Evolutionary conservation across 495 filamentous ascomycete species (phyloP).

Genomic region (Friedmanniomyces endolithicus): DNA sequence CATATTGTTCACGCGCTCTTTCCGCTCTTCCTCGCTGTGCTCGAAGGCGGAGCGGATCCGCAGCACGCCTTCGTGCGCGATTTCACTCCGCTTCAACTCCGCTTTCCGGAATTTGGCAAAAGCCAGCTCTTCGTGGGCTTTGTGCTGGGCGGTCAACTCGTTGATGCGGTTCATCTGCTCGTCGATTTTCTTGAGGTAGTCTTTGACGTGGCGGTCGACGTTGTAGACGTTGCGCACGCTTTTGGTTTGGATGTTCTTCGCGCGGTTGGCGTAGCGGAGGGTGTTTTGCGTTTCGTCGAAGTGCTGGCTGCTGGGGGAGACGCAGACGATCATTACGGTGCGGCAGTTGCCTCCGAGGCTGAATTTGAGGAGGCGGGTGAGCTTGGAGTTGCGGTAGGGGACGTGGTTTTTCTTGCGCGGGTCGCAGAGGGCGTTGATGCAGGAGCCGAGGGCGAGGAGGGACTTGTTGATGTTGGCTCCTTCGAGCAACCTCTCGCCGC

Average conservation of each 20-base stretch:
- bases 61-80: slow-evolving; percentile 67
- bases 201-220: slow-evolving; percentile 97
- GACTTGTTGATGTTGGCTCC: slow-evolving; percentile 99
- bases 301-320: slow-evolving; percentile 90
- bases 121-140: slow-evolving; percentile 72
- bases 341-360: slow-evolving; percentile 94
- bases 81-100: slow-evolving; percentile 64
- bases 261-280: slow-evolving; percentile 89
- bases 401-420: slow-evolving; percentile 85
- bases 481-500: slow-evolving; percentile 81
- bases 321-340: slow-evolving; percentile 99
- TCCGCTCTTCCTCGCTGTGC: slow-evolving; percentile 61
- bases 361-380: slow-evolving; percentile 93
- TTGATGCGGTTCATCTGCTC: slow-evolving; percentile 90
- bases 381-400: slow-evolving; percentile 93
- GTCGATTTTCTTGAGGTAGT: slow-evolving; percentile 94
- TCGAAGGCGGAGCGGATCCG: slow-evolving; percentile 77
- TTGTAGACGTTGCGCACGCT: slow-evolving; percentile 97
- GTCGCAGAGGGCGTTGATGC: slow-evolving; percentile 98
- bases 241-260: slow-evolving; percentile 99
- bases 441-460: slow-evolving; percentile 84
- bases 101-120: slow-evolving; percentile 86
- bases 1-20: slow-evolving; percentile 66
- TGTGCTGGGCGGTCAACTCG: slow-evolving; percentile 83
- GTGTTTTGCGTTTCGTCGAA: slow-evolving; percentile 99